Evolutionary conservation across 768 basidiomycete species (phyloP).

Genomic region (Lactarius pseudohatsudake): DNA sequence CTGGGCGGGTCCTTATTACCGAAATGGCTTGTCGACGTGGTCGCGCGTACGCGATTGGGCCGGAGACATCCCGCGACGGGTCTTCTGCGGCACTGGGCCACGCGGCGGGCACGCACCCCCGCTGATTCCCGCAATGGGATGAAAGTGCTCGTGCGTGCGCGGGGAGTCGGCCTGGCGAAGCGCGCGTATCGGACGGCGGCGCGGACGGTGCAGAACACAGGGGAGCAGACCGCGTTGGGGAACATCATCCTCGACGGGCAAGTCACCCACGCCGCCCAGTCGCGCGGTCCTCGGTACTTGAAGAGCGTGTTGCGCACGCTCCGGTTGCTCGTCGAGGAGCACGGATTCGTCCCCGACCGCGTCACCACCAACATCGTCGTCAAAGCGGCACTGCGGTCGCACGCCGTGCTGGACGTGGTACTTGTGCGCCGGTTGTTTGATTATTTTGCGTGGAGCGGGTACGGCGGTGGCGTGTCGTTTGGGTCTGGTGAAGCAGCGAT

Average conservation of each 20-base stretch:
- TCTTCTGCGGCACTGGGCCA: conserved; percentile 29
- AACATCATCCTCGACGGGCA: conserved; percentile 57
- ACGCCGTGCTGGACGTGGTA: conserved; percentile 39
- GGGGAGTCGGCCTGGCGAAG: conserved; percentile 14
- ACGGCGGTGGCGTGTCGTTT: conserved; percentile 39
- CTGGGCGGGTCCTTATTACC: conserved; percentile 11
- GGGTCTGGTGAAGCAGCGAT: conserved; percentile 10
- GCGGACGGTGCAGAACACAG: conserved; percentile 34
- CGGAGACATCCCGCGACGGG: conserved; percentile 31
- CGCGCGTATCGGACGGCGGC: conserved; percentile 26
- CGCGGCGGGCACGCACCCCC: conserved; percentile 14
- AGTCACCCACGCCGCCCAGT: conserved; percentile 34
- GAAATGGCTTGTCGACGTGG: conserved; percentile 15
- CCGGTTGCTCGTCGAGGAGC: conserved; percentile 42
- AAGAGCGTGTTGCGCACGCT: conserved; percentile 43
- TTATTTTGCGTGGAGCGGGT: conserved; percentile 58
- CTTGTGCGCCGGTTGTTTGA: conserved; percentile 63
- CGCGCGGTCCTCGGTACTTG: conserved; percentile 47
- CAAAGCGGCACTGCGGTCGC: conserved; percentile 58
- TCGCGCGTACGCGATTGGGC: conserved; percentile 30
- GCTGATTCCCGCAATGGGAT: conserved; percentile 14
- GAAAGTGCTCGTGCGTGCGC: conserved; percentile 16
- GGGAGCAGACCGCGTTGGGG: conserved; percentile 45
- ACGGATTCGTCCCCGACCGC: conserved; percentile 60
- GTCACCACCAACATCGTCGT: conserved; percentile 70